Evolutionary conservation across 202 grass and related monocot species (phyloP).

Genomic region (Eragrostis tef): DNA sequence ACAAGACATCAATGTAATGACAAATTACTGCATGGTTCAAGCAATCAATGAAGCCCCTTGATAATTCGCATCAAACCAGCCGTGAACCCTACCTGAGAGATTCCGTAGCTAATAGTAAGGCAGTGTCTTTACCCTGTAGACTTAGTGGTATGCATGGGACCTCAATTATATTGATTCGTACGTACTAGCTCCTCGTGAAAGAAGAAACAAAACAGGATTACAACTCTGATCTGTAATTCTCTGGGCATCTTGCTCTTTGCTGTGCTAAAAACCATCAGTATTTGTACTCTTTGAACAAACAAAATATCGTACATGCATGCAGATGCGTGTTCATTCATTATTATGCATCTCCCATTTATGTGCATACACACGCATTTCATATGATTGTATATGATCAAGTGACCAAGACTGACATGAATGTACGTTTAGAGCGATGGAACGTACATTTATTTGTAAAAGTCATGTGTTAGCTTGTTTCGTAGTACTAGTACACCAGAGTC

Average conservation of each 20-base stretch:
- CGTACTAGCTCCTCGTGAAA: conserved; percentile 52
- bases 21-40: conserved; percentile 26
- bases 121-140: not conserved
- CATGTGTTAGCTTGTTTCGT: conserved; percentile 28
- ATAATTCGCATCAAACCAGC: conserved; percentile 24
- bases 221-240: conserved; percentile 20
- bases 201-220: conserved; percentile 41
- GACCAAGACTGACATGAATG: not conserved
- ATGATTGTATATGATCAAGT: conserved; percentile 23
- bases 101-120: conserved; percentile 27
- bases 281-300: not conserved
- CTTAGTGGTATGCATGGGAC: not conserved
- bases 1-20: conserved; percentile 18
- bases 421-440: not conserved
- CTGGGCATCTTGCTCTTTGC: not conserved
- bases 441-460: not conserved
- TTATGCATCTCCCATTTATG: not conserved
- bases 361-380: not conserved
- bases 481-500: not conserved
- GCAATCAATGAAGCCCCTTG: conserved; percentile 49
- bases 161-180: conserved; percentile 18
- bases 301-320: not conserved
- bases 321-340: not conserved
- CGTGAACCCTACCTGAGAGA: conserved; percentile 36
- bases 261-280: not conserved